phyloP scores from a whole-genome alignment of 2,329 filamentous ascomycete genomes.

The Ilyonectria sp. region DNA sequence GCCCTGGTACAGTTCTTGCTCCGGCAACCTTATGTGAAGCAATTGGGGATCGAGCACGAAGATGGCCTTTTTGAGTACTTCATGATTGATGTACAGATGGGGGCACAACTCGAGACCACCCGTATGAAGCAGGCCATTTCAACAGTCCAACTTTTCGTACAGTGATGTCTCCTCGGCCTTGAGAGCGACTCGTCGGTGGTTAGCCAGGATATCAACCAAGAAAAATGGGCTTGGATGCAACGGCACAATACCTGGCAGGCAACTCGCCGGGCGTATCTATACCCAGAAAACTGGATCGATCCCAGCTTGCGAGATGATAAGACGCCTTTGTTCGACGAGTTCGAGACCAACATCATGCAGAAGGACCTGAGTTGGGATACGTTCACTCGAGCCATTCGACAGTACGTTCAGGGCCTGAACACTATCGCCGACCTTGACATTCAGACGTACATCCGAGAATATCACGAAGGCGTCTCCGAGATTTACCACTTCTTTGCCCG shows the following conservation, averaged over 20 bases:
- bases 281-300: conserved; percentile 31
- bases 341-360: conserved; percentile 13
- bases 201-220: not conserved
- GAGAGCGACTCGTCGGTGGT: too few relatives aligned
- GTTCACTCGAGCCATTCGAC: not conserved
- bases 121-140: conserved; percentile 8
- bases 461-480: not conserved
- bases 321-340: conserved; percentile 8
- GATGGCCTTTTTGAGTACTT: conserved; percentile 5
- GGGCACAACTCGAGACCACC: not conserved
- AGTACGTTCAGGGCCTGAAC: not conserved
- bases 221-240: conserved; percentile 17
- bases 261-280: conserved; percentile 16
- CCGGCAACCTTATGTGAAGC: not conserved
- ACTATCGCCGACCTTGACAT: conserved; percentile 12
- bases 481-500: conserved; percentile 4
- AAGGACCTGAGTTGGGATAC: conserved; percentile 12
- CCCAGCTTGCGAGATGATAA: conserved; percentile 25
- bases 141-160: conserved; percentile 9
- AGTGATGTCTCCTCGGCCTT: not conserved
- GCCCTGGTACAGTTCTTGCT: not conserved
- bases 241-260: conserved; percentile 18
- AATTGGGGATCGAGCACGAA: not conserved
- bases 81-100: conserved; percentile 15
- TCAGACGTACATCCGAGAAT: not conserved